A percentile compares a stretch with the other conserved stretches of the same genome.
Evolutionary conservation across 2,329 filamentous ascomycete species (phyloP).

Genomic region (Niveomyces coronatus): DNA sequence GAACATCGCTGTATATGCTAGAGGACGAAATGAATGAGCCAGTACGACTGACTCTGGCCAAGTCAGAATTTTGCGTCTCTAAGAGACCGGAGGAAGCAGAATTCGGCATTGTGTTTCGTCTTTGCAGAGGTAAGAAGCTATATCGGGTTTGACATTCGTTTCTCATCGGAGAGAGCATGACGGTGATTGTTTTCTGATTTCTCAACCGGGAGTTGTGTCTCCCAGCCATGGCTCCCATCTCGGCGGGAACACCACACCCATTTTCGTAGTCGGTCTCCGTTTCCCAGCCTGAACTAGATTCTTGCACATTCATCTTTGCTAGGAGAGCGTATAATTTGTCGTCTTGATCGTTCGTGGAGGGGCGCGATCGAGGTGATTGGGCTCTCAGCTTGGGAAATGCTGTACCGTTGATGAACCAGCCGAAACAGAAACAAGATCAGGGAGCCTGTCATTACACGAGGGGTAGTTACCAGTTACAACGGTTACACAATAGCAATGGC

Average conservation of each 20-base stretch:
- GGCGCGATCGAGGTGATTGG: no score
- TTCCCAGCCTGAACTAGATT: slow-evolving; percentile 1
- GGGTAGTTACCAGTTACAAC: no score
- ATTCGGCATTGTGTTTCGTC: slow-evolving; percentile 7
- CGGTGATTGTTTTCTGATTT: not conserved
- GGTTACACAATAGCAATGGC: no score
- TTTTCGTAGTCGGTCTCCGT: not conserved
- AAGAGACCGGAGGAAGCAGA: not conserved
- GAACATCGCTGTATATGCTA: slow-evolving; percentile 18
- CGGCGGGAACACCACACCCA: not conserved
- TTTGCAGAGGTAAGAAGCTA: not conserved
- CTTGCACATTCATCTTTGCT: not conserved
- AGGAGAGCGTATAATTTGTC: no score
- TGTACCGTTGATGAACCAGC: no score
- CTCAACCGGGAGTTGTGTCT: not conserved
- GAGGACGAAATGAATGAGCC: slow-evolving; percentile 19
- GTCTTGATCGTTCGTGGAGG: no score
- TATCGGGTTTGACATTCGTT: not conserved
- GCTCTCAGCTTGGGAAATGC: no score
- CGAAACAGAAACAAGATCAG: no score
- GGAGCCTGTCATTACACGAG: no score
- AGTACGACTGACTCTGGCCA: not conserved
- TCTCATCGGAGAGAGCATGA: slow-evolving; percentile 4
- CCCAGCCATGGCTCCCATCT: not conserved
- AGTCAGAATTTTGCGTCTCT: no score